Evolutionary conservation across 768 basidiomycete species (phyloP).

Genomic region (Scleroderma bovista): DNA sequence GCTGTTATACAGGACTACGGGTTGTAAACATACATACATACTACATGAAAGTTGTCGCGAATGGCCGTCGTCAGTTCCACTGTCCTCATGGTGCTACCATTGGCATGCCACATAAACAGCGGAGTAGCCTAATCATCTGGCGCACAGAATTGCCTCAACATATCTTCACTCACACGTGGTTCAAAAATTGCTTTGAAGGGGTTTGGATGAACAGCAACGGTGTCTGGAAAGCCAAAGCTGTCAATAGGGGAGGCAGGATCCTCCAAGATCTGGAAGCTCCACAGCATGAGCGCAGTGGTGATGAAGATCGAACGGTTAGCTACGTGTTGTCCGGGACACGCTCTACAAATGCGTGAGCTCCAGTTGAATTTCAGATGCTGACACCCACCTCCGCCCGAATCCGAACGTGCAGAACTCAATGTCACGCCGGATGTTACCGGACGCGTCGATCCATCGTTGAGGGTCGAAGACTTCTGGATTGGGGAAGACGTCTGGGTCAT

Average conservation of each 20-base stretch:
- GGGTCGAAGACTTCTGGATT: constrained; percentile 47
- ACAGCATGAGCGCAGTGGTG: constrained; percentile 53
- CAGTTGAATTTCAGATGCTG: neutral
- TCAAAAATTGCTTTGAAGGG: constrained; percentile 53
- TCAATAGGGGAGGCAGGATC: constrained; percentile 50
- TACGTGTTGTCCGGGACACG: constrained; percentile 54
- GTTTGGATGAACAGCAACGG: constrained; percentile 50
- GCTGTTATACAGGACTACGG: too few species aligned
- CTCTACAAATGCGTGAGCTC: constrained; percentile 23
- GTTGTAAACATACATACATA: too few species aligned
- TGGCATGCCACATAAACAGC: too few species aligned
- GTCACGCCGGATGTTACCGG: constrained; percentile 40
- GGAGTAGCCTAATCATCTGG: neutral
- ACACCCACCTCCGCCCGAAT: constrained; percentile 37
- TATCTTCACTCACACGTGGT: constrained; percentile 28
- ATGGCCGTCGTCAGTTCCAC: too few species aligned
- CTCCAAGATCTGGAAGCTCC: constrained; percentile 49
- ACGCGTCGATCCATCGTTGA: constrained; percentile 43
- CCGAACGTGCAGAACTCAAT: constrained; percentile 44
- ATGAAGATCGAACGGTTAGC: constrained; percentile 45
- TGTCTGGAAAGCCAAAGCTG: constrained; percentile 51
- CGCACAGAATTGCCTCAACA: neutral
- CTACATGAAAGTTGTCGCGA: too few species aligned
- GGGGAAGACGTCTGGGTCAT: constrained; percentile 18
- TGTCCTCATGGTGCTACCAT: too few species aligned